Base-by-base conservation (phyloP, 139 green algal species). In the Marvania coccoides region DNA sequence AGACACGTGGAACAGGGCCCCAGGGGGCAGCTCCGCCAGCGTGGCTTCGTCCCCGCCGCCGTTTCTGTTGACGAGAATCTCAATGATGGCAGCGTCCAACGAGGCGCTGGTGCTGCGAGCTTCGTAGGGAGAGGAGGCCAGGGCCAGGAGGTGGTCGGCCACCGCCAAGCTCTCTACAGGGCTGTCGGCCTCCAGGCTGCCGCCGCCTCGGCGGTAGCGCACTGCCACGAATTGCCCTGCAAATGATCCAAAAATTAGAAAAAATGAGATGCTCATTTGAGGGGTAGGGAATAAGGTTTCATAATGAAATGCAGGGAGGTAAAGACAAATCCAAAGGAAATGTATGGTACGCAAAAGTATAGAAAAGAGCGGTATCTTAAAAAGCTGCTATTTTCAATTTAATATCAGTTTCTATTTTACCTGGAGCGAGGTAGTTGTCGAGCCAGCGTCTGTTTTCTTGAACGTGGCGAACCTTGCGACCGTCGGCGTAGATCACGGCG, bases 11-110 rank as follows among this genome's bases (percentile, higher is more conserved):
- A 88, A 47, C 46, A 77, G 65, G 2, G 61, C 30, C 1, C 81
- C 83, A 0, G 83, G 83, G 0, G 70, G 78, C 28, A 88, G 62
- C 36, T 78, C 61, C 14, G 77, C 76, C 6, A 90, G 73, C 30
- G 4, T n/a, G 14, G 34, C 42, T 30, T 86, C 76, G 28, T 79
- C 70, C 15, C 53, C 31, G 4, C 48, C 34, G 0, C 53, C 73
- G 33, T 51, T 8, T 6, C 67, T 54, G 38, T 69, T 39, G n/a
- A 79, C 80, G n/a, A 82, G 53, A 12, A 86, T 82, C 82, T 94
- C 87, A 15, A 94, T 85, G 9, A 94, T 82, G 4, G 82, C 83
- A 0, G 79, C 86, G 31, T 85, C 83, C 23, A 92, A 66, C 54
- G 81, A 71, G 2, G 82, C 82, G 9, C 76, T 87, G 57, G 89